Evolutionary conservation across 768 basidiomycete genomes (phyloP), one percentile per base, ranked within the genome.

Genomic region (Mycena rosella): DNA sequence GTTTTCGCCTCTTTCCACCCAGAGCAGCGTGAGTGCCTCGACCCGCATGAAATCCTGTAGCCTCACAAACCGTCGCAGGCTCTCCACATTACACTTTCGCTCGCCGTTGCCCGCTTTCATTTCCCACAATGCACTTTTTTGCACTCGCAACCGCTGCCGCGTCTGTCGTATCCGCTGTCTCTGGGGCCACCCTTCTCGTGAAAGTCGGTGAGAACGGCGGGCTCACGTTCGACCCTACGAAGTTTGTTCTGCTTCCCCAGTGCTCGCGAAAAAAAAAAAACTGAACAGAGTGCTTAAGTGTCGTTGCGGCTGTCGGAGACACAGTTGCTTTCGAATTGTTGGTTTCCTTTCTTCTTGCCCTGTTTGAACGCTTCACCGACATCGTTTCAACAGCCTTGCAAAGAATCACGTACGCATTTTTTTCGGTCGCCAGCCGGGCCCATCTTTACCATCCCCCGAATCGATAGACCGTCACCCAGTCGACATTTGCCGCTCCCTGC

Each of bases 401-500:
- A 74, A 74, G 71, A 81, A 79, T 70, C 78, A 79, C 68, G 78
- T 80, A 65, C 51, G 78, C 64, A 32, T 15, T 15, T 10, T 48
- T 26, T n/a, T 10, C 17, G 3, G n/a, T 27, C 2, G 26, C 47
- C 11, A 2, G 3, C 1, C 18, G 24, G 14, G 4, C 9, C 18
- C 20, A 36, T 6, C 14, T 30, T 15, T 29, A 30, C 3, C 52
- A 10, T 4, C 24, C 38, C 55, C n/a, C n/a, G n/a, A n/a, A n/a
- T n/a, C n/a, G n/a, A 17, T 59, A 86, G 81, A 82, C 82, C 27
- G 80, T 81, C 65, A 83, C 83, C 42, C 82, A 85, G 74, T 85
- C 84, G 36, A 81, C 84, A 13, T 86, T 87, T 72, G 74, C 77
- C 26, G 63, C 63, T 42, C 85, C 85, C 34, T 87, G 85, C 75